Percentiles rank a stretch among this genome's conserved stretches.
Evolutionary conservation across 2,329 filamentous ascomycete genomes (phyloP).

Genomic region (Epichloe brachyelytri): DNA sequence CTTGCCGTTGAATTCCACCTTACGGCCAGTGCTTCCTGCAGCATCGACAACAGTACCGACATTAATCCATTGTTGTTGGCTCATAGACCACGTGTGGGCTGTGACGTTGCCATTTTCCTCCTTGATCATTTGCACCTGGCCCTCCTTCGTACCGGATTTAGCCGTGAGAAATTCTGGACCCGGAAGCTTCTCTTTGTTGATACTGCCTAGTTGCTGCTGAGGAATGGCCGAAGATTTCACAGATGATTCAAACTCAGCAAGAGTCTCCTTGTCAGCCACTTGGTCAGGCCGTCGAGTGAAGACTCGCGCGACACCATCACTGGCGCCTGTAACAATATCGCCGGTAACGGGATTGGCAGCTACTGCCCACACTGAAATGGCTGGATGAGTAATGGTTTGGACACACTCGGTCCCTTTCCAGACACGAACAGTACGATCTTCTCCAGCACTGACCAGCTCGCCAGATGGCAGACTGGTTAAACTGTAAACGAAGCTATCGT

Average conservation of each 20-base stretch:
- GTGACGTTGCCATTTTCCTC: conserved; percentile 71
- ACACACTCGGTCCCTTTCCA: conserved; percentile 77
- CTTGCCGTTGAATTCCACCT: conserved; percentile 65
- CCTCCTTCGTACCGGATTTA: conserved; percentile 86
- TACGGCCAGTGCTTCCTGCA: conserved; percentile 68
- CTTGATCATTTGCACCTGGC: conserved; percentile 84
- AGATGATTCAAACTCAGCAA: conserved; percentile 67
- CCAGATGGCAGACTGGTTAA: conserved; percentile 66
- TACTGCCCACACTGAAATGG: conserved; percentile 91
- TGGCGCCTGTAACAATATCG: conserved; percentile 88
- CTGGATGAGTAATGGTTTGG: conserved; percentile 93
- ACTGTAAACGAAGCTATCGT: conserved; percentile 92
- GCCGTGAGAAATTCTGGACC: conserved; percentile 74
- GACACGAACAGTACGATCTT: conserved; percentile 84
- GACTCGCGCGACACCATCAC: conserved; percentile 72
- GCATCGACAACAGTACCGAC: conserved; percentile 93
- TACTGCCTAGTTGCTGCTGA: conserved; percentile 65
- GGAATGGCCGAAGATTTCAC: conserved; percentile 78
- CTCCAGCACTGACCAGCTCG: conserved; percentile 80
- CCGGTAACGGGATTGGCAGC: conserved; percentile 71
- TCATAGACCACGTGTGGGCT: conserved; percentile 74
- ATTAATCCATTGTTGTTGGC: conserved; percentile 63
- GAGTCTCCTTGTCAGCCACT: conserved; percentile 52
- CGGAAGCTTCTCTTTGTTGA: conserved; percentile 87
- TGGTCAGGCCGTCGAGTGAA: conserved; percentile 65